Percentiles rank a stretch among this genome's conserved stretches.
Evolutionary conservation across 1,284 basidiomycete genomes (phyloP).

Genomic region (Sporisorium exsertum): DNA sequence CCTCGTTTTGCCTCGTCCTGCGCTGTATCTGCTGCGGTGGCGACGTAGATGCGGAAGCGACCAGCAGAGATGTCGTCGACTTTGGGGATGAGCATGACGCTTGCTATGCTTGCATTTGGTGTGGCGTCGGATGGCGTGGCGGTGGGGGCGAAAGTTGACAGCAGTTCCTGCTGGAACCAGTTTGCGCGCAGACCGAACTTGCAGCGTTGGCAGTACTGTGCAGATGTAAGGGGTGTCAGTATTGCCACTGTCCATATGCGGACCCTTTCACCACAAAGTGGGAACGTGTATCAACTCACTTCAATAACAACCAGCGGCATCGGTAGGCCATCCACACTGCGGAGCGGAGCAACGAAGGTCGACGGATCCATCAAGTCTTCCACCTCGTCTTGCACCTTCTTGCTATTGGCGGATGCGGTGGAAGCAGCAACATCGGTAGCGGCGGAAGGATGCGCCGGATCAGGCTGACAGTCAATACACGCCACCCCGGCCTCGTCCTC

Average conservation of each 20-base stretch:
- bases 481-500: no score
- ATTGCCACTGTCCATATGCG: not conserved
- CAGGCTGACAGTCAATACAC: conserved; percentile 25
- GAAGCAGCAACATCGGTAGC: not conserved
- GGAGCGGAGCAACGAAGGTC: conserved; percentile 26
- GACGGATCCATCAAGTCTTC: conserved; percentile 31
- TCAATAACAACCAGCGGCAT: conserved; percentile 31
- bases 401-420: not conserved
- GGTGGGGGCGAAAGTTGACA: conserved; percentile 33
- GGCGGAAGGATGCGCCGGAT: not conserved
- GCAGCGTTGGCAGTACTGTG: conserved; percentile 42
- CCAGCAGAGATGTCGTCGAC: conserved; percentile 9
- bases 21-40: not conserved
- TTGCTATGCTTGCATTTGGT: not conserved
- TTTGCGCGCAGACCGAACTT: conserved; percentile 41
- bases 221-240: not conserved
- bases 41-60: conserved; percentile 28
- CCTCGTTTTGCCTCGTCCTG: not conserved
- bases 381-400: not conserved
- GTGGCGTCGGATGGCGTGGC: not conserved
- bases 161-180: conserved; percentile 45
- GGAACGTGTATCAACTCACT: conserved; percentile 15
- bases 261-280: no score
- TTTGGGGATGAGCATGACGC: conserved; percentile 26
- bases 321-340: conserved; percentile 1